Evolutionary conservation across 768 basidiomycete species (phyloP).

Genomic region (Exidia glandulosa): DNA sequence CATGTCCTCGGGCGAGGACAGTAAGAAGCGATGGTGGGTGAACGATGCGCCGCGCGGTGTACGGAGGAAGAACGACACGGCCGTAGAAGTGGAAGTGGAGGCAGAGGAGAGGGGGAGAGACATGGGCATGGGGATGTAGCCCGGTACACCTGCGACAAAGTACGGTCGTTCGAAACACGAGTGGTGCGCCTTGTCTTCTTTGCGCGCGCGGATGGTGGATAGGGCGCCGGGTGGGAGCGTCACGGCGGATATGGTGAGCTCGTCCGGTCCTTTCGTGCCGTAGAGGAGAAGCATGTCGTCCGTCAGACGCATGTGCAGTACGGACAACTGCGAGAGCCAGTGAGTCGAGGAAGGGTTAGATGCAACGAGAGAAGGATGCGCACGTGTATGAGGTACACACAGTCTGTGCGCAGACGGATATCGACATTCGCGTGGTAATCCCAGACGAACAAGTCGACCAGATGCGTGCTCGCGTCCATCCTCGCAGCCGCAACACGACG

Average conservation of each 20-base stretch:
- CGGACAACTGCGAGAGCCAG: background rate
- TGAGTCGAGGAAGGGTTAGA: background rate
- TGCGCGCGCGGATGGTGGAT: background rate
- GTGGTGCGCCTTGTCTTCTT: background rate
- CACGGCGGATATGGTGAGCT: background rate
- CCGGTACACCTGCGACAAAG: conserved; percentile 19
- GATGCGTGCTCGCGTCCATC: background rate
- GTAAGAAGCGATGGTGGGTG: too few species aligned
- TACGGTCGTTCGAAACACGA: background rate
- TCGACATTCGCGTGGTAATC: background rate
- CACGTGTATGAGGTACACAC: background rate
- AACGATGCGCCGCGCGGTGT: too few species aligned
- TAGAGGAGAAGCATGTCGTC: background rate
- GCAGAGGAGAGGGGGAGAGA: conserved; percentile 29
- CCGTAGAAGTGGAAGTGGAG: too few species aligned
- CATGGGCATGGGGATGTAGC: conserved; percentile 32
- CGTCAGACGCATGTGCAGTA: background rate
- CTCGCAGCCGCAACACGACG: background rate
- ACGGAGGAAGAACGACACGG: too few species aligned
- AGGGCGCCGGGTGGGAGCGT: background rate
- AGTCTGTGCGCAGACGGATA: background rate
- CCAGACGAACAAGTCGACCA: background rate
- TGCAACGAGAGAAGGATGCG: too few species aligned
- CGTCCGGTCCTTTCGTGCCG: background rate
- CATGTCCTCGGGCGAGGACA: too few species aligned